phyloP scores from a whole-genome alignment of 129 eudicot genomes.

The Ambrosia trifida region DNA sequence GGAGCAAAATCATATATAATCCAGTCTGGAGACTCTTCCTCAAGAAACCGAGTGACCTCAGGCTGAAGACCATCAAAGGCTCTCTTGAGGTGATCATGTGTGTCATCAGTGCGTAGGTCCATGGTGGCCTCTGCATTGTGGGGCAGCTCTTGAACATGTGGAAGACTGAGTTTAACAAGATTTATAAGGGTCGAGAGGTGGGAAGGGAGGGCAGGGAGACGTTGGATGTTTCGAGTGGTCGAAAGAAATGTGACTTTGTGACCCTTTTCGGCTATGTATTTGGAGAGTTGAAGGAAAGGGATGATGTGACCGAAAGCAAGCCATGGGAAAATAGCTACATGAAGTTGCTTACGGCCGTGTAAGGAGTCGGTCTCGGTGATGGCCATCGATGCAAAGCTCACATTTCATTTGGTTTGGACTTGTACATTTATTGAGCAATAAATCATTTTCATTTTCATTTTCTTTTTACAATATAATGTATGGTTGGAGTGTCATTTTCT shows the following conservation, averaged over 20 bases:
- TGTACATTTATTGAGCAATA: background rate
- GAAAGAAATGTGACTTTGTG: constrained; percentile 48
- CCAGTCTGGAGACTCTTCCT: constrained; percentile 39
- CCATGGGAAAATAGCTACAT: constrained; percentile 54
- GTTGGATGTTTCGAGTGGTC: constrained; percentile 48
- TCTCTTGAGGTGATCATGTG: constrained; percentile 37
- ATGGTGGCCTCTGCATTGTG: constrained; percentile 22
- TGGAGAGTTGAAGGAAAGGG: constrained; percentile 49
- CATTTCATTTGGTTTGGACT: background rate
- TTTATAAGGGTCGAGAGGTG: constrained; percentile 22
- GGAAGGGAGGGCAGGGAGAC: constrained; percentile 42
- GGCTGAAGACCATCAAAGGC: constrained; percentile 49
- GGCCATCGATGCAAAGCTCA: background rate
- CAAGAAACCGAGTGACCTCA: constrained; percentile 33
- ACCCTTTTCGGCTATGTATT: constrained; percentile 40
- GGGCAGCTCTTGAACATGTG: constrained; percentile 31
- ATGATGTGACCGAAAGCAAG: constrained; percentile 55
- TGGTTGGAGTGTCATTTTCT: no score
- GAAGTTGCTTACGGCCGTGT: constrained; percentile 16
- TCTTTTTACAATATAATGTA: no score
- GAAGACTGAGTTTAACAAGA: constrained; percentile 35
- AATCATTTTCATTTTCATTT: no score
- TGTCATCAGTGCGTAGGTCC: constrained; percentile 22
- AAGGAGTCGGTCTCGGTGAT: no score
- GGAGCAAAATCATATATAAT: constrained; percentile 46